Percentiles rank a stretch among this genome's conserved stretches.
Conservation (phyloP, 192 early-diverging fungal species). For the Haplosporangium gracile region DNA sequence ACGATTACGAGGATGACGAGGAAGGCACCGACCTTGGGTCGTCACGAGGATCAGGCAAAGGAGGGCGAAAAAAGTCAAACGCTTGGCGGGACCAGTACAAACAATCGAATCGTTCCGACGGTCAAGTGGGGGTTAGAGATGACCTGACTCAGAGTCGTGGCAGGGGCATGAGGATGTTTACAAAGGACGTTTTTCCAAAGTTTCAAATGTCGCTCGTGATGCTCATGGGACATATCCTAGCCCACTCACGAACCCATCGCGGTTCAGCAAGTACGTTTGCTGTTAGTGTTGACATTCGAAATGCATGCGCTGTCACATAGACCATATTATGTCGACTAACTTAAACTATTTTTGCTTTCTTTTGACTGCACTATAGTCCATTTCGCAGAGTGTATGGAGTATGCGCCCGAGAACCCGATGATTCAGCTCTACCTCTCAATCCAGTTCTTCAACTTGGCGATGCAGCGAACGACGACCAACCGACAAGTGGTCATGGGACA, state of each 20-base stretch:
- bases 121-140: background rate
- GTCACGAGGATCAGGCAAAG: background rate
- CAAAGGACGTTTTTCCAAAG: slow-evolving; percentile 9
- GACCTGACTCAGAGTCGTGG: background rate
- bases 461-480: slow-evolving; percentile 78
- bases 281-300: background rate
- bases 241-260: slow-evolving; percentile 64
- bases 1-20: slow-evolving; percentile 16
- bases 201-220: slow-evolving; percentile 58
- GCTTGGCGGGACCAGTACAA: background rate
- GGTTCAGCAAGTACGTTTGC: slow-evolving; percentile 69
- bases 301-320: background rate
- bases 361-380: slow-evolving; percentile 36
- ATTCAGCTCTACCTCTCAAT: slow-evolving; percentile 73
- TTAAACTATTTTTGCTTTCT: background rate
- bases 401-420: slow-evolving; percentile 76
- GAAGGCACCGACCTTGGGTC: background rate
- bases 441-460: slow-evolving; percentile 72
- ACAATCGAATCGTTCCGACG: background rate
- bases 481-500: slow-evolving; percentile 78
- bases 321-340: background rate
- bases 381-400: slow-evolving; percentile 70
- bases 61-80: background rate
- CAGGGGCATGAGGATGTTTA: slow-evolving; percentile 8
- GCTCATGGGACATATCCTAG: slow-evolving; percentile 74